A percentile compares a stretch with the other conserved stretches of the same genome.
Conservation (phyloP, 1,284 basidiomycete genomes). For the Fomitiporia mediterranea region DNA sequence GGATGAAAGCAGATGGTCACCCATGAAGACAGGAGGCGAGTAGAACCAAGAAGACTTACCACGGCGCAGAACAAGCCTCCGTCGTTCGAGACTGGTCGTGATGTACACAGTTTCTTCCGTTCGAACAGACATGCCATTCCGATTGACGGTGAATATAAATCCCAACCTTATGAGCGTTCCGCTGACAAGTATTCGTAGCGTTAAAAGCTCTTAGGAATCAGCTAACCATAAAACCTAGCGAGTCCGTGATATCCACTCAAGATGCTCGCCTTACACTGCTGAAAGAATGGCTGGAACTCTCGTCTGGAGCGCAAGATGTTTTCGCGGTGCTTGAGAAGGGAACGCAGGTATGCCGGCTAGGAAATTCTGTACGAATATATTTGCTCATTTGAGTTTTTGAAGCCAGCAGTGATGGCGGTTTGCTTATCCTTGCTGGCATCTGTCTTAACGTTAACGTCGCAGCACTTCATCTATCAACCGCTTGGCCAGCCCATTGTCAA, state of each 20-base stretch:
- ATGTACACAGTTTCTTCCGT: constrained; percentile 1
- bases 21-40: too few relatives aligned
- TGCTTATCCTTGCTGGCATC: constrained; percentile 51
- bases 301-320: constrained; percentile 52
- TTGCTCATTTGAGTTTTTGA: constrained; percentile 16
- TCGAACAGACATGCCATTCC: not conserved
- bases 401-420: constrained; percentile 43
- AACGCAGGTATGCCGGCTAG: constrained; percentile 37
- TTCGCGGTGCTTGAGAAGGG: constrained; percentile 57
- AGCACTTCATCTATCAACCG: constrained; percentile 59
- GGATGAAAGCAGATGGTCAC: too few relatives aligned
- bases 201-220: constrained; percentile 47
- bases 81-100: not conserved
- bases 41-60: not conserved
- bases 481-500: constrained; percentile 58
- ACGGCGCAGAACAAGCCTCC: too few relatives aligned
- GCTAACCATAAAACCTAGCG: constrained; percentile 42
- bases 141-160: not conserved
- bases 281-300: constrained; percentile 54
- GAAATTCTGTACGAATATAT: constrained; percentile 1
- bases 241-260: constrained; percentile 40
- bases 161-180: not conserved
- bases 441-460: constrained; percentile 53
- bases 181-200: not conserved
- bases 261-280: constrained; percentile 57